Evolutionary conservation across 495 filamentous ascomycete species (phyloP), one percentile per base, ranked within the genome.

Genomic region (Apiosordaria backusii): DNA sequence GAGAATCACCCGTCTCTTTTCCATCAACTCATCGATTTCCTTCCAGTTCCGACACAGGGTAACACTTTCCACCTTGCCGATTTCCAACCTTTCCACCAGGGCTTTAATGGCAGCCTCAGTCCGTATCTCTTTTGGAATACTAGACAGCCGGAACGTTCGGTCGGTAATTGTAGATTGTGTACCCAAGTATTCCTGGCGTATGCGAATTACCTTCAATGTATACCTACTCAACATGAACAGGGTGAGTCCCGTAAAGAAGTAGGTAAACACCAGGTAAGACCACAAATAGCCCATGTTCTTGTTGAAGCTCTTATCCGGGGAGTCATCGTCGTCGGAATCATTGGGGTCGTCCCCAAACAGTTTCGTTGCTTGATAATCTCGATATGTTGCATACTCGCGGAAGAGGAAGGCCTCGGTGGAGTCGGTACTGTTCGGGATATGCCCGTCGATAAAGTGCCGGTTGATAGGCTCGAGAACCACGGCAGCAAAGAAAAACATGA

Each of bases 91-190:
- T 71, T 99, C 92, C 22, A 99, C 85, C 63, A 97, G 90, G 24
- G 92, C 84, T 68, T 91, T 93, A 65, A 99, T 91, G 64, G 88
- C 88, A 16, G 87, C 86, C 72, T 98, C 93, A 0, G 90, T 90
- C 61, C 88, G 84, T 63, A 98, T 77, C 13, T 96, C 90, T 5
- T 73, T 75, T 0, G 96, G 96, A 35, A 99, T 93, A 2, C 93
- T 93, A 1, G 95, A 94, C 10, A 99, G 78, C 4, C 91, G 88
- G 73, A 99, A 91, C 0, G 96, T 99, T 45, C 93, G 88, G 77
- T 97, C 93, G 2, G 96, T 98, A 50, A 97, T 86, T 22, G 94
- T 97, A 9, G 90, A 93, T 74, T 97, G 93, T 29, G 88, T 91
- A 1, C 94, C 95, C 22, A 99, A 86, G 73, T 97, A 98, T 54